A percentile compares a stretch with the other conserved stretches of the same genome.
Conservation (phyloP, 192 early-diverging fungal species). For the Backusella mclennaniae region DNA sequence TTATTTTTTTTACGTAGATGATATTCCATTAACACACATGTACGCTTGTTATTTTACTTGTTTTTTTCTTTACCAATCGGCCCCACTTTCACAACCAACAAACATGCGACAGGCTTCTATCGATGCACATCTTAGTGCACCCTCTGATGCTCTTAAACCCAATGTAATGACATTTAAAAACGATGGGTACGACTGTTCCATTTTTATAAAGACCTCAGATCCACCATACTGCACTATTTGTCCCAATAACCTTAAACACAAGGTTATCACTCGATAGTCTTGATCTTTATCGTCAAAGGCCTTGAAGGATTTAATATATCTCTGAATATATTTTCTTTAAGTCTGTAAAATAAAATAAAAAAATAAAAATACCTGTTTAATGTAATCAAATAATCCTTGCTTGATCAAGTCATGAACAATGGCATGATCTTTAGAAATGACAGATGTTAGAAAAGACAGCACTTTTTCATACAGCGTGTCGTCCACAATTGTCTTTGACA, state of each 20-base stretch:
- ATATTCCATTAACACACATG: not conserved
- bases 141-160: constrained; percentile 16
- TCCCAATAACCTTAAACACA: constrained; percentile 31
- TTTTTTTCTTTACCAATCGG: constrained; percentile 9
- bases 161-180: constrained; percentile 3
- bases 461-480: constrained; percentile 78
- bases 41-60: not conserved
- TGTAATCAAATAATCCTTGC: not conserved
- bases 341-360: not conserved
- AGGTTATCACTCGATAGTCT: constrained; percentile 25
- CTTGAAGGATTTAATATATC: not conserved
- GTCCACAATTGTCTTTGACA: constrained; percentile 72
- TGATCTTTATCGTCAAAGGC: constrained; percentile 24
- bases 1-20: not conserved
- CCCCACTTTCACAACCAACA: not conserved
- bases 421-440: constrained; percentile 22
- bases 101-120: constrained; percentile 24
- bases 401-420: constrained; percentile 10
- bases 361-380: not conserved
- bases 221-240: constrained; percentile 2
- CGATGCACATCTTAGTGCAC: constrained; percentile 19
- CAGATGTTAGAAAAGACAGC: constrained; percentile 38
- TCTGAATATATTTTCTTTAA: not conserved
- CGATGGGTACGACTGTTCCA: not conserved
- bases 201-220: not conserved